These are phyloP conservation scores for Leptographium lundbergii DNA, from an alignment of 2,329 filamentous ascomycete genomes.

Conservation along the genomic window DNA sequence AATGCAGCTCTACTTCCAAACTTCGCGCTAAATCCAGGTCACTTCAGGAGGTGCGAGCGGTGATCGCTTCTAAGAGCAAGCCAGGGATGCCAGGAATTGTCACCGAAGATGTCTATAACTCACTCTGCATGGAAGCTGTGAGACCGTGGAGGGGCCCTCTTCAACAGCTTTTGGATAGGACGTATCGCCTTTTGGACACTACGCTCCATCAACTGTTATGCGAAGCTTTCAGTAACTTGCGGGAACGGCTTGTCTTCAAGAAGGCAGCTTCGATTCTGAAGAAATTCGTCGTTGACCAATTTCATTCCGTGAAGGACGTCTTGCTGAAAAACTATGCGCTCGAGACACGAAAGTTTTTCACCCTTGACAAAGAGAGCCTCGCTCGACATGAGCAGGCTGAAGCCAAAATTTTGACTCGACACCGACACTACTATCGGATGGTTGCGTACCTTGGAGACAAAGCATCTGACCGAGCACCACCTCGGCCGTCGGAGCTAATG, in stretches of 20 bases:
- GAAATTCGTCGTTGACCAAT: constrained; percentile 29
- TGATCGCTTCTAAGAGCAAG: constrained; percentile 40
- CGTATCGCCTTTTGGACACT: constrained; percentile 33
- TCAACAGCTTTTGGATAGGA: constrained; percentile 31
- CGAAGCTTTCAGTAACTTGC: constrained; percentile 31
- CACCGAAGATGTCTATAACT: constrained; percentile 46
- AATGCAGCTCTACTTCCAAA: background rate
- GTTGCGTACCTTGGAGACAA: constrained; percentile 23
- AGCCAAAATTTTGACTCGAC: constrained; percentile 27
- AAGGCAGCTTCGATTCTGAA: constrained; percentile 30
- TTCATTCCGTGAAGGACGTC: constrained; percentile 21
- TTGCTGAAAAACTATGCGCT: constrained; percentile 35
- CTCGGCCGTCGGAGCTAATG: constrained; percentile 30
- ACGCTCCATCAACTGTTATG: constrained; percentile 34
- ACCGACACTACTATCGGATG: constrained; percentile 37
- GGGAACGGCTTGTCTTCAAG: constrained; percentile 37
- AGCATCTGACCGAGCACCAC: constrained; percentile 15
- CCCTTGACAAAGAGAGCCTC: constrained; percentile 39
- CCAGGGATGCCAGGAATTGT: constrained; percentile 47
- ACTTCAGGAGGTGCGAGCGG: constrained; percentile 36
- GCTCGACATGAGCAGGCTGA: constrained; percentile 33
- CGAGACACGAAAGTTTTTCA: constrained; percentile 44
- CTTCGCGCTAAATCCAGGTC: constrained; percentile 16
- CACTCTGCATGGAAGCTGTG: constrained; percentile 43
- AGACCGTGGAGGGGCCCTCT: constrained; percentile 44